phyloP scores from a whole-genome alignment of 371 early-diverging fungal genomes.

The Mortierella sp. region DNA sequence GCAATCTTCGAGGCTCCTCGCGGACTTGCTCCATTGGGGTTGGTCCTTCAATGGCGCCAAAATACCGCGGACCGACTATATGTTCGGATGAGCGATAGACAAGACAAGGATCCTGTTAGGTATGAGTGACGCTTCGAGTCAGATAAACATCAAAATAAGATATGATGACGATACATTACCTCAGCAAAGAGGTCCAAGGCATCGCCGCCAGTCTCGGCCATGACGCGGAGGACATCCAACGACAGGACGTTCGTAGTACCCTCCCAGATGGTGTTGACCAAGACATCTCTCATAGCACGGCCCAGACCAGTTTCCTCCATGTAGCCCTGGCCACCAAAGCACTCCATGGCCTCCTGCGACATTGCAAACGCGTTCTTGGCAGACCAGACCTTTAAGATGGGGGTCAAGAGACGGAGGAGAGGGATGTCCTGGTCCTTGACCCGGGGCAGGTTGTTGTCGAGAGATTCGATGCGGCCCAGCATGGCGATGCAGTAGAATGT shows the following conservation, averaged over 20 bases:
- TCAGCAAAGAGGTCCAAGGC: slow-evolving; percentile 58
- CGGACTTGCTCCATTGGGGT: slow-evolving; percentile 34
- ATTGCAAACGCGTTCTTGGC: slow-evolving; percentile 65
- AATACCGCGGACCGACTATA: slow-evolving; percentile 33
- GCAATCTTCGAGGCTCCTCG: slow-evolving; percentile 43
- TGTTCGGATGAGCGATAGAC: background rate
- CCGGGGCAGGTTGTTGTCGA: slow-evolving; percentile 44
- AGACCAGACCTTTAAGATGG: slow-evolving; percentile 72
- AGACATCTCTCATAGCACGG: slow-evolving; percentile 69
- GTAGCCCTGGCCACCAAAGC: slow-evolving; percentile 79
- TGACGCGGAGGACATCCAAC: slow-evolving; percentile 74
- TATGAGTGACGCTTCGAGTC: no score
- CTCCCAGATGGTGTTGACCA: slow-evolving; percentile 82
- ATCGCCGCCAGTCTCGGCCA: slow-evolving; percentile 64
- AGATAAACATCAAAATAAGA: background rate
- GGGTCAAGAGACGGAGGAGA: slow-evolving; percentile 75
- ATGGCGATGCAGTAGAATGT: slow-evolving; percentile 68
- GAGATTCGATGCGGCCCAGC: slow-evolving; percentile 67
- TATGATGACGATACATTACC: slow-evolving; percentile 34
- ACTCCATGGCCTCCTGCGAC: slow-evolving; percentile 74
- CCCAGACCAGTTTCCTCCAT: slow-evolving; percentile 81
- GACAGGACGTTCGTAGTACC: slow-evolving; percentile 79
- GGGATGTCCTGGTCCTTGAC: slow-evolving; percentile 54
- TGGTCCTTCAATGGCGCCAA: slow-evolving; percentile 32
- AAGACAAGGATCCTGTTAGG: background rate